These are phyloP conservation scores for Microcos paniculata DNA, from an alignment of 345 rosid species.

Conservation along the genomic window DNA sequence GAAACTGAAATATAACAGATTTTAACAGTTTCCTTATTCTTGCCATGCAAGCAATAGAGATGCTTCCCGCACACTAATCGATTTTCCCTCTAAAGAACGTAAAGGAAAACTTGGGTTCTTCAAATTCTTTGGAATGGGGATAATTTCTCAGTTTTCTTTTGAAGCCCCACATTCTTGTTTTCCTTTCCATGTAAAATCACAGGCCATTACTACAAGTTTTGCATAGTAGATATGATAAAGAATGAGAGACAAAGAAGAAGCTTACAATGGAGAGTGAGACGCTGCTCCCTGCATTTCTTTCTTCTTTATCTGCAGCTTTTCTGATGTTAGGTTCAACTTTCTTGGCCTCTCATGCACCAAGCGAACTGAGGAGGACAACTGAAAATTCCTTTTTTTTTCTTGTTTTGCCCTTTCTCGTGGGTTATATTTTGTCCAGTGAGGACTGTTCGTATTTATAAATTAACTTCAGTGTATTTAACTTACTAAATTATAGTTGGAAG, in stretches of 20 bases:
- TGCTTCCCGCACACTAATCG: background rate
- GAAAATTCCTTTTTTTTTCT: background rate
- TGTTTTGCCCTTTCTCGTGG: background rate
- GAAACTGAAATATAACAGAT: background rate
- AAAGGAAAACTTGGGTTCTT: background rate
- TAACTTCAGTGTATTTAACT: too few relatives aligned
- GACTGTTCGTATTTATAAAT: too few relatives aligned
- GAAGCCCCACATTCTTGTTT: background rate
- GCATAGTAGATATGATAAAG: background rate
- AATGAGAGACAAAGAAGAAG: background rate
- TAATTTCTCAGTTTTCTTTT: background rate
- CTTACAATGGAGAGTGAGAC: background rate
- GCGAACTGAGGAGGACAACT: background rate
- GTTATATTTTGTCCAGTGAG: background rate
- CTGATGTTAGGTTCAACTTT: background rate
- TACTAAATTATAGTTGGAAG: too few relatives aligned
- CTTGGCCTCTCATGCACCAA: background rate
- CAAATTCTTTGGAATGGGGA: background rate
- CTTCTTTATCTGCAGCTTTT: background rate
- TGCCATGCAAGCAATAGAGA: background rate
- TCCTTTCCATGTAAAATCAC: background rate
- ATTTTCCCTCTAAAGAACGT: background rate
- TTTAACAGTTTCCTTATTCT: background rate
- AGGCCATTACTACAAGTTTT: background rate
- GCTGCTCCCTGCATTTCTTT: constrained; percentile 3